phyloP scores from a whole-genome alignment of 2,329 filamentous ascomycete species.

The Hypoxylon sp. region DNA sequence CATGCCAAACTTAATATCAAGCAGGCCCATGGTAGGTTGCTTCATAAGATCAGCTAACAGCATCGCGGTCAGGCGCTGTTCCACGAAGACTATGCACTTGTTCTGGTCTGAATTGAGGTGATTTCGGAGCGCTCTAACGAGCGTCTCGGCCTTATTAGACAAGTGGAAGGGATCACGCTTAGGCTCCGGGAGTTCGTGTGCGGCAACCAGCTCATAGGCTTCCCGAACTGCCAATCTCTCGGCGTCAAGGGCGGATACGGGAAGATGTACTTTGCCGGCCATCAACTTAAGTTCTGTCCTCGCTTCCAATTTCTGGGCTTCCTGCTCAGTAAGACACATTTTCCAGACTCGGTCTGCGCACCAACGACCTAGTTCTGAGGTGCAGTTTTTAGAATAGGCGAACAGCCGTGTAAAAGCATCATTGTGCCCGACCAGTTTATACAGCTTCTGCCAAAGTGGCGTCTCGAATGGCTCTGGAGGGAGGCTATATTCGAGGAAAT shows the following conservation, averaged over 20 bases:
- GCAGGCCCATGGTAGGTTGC: constrained; percentile 64
- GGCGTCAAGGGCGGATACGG: constrained; percentile 42
- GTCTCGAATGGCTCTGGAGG: constrained; percentile 70
- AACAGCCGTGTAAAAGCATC: constrained; percentile 68
- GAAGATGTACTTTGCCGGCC: constrained; percentile 45
- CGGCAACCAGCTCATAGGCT: constrained; percentile 67
- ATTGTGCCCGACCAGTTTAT: constrained; percentile 56
- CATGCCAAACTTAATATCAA: constrained; percentile 65
- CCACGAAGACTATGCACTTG: constrained; percentile 89
- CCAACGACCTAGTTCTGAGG: constrained; percentile 81
- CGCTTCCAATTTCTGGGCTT: constrained; percentile 70
- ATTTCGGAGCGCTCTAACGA: constrained; percentile 70
- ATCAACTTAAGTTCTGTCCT: constrained; percentile 60
- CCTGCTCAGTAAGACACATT: constrained; percentile 72
- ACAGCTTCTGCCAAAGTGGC: constrained; percentile 69
- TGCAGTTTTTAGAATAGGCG: constrained; percentile 67
- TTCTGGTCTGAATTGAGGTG: constrained; percentile 71
- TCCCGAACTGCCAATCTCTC: constrained; percentile 62
- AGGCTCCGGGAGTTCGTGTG: constrained; percentile 59
- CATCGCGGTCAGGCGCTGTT: constrained; percentile 80
- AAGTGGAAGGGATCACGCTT: constrained; percentile 56
- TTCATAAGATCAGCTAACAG: constrained; percentile 77
- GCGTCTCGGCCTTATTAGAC: constrained; percentile 77
- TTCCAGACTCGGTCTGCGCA: constrained; percentile 86
- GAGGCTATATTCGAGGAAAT: constrained; percentile 65